A percentile compares a stretch with the other conserved stretches of the same genome.
These are phyloP conservation scores for Plectosphaerella sp. DNA, from an alignment of 2,329 filamentous ascomycete genomes.

Conservation along the genomic window DNA sequence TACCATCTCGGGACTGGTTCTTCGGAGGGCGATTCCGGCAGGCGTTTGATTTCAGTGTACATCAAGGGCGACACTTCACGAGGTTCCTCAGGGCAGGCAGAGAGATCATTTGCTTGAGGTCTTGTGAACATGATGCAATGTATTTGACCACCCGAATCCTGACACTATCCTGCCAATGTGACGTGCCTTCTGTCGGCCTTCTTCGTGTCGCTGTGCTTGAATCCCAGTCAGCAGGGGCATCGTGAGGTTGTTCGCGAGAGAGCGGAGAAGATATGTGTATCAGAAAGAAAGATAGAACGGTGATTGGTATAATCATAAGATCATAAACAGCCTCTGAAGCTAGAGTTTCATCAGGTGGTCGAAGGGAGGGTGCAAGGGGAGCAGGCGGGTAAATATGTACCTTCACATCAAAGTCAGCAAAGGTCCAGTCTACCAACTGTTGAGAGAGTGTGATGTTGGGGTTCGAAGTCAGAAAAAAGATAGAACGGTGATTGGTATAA, in stretches of 20 bases:
- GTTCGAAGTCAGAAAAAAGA: slow-evolving; percentile 13
- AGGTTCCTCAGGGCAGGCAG: background rate
- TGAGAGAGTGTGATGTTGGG: slow-evolving; percentile 4
- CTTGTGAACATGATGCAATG: too few species aligned
- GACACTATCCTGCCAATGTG: too few species aligned
- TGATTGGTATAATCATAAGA: slow-evolving; percentile 32
- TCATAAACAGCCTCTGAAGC: slow-evolving; percentile 47
- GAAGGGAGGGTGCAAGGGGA: background rate
- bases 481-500: slow-evolving; percentile 29
- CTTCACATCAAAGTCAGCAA: slow-evolving; percentile 5
- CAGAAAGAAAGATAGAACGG: slow-evolving; percentile 20
- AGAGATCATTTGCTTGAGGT: too few species aligned
- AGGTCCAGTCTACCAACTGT: slow-evolving; percentile 1
- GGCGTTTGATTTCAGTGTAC: background rate
- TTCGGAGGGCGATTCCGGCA: slow-evolving; percentile 5
- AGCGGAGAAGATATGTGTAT: background rate
- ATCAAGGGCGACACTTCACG: background rate
- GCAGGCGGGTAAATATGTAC: background rate
- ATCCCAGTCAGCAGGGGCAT: background rate
- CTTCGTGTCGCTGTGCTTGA: background rate
- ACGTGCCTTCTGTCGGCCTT: too few species aligned
- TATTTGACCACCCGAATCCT: too few species aligned
- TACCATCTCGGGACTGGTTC: background rate
- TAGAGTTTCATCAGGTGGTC: slow-evolving; percentile 5
- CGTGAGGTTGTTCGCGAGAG: background rate